A percentile compares a stretch with the other conserved stretches of the same genome.
Conservation (phyloP, 495 filamentous ascomycete genomes). For the Trypethelium eluteriae region DNA sequence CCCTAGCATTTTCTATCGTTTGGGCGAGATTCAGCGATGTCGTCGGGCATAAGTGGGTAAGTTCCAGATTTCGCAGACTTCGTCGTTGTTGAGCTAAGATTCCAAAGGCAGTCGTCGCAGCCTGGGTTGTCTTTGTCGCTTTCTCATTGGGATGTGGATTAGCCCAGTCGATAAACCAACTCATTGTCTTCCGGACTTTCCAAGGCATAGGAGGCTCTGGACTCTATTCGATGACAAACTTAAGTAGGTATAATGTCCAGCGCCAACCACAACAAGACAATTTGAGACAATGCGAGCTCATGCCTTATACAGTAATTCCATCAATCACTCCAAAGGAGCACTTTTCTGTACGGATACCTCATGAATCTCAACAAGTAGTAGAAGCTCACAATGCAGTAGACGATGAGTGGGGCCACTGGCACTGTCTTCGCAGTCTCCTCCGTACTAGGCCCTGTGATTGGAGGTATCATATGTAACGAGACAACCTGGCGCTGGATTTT, state of each 20-base stretch:
- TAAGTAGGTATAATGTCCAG: constrained; percentile 3
- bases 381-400: not conserved
- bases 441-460: constrained; percentile 15
- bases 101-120: constrained; percentile 6
- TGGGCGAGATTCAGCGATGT: constrained; percentile 17
- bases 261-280: not conserved
- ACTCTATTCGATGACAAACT: constrained; percentile 17
- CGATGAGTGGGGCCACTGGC: constrained; percentile 12
- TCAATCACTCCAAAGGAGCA: constrained; percentile 12
- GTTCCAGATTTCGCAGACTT: not conserved
- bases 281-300: constrained; percentile 2
- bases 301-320: not conserved
- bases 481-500: constrained; percentile 18
- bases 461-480: constrained; percentile 12
- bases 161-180: constrained; percentile 14
- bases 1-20: constrained; percentile 12
- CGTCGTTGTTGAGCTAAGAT: not conserved
- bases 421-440: constrained; percentile 13
- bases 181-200: constrained; percentile 16
- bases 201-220: constrained; percentile 17
- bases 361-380: not conserved
- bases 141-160: constrained; percentile 18
- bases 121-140: constrained; percentile 15
- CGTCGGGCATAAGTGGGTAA: constrained; percentile 13
- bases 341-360: not conserved